Evolutionary conservation across 495 filamentous ascomycete species (phyloP), one percentile per base, ranked within the genome.

Genomic region (Elasticomyces elasticus): DNA sequence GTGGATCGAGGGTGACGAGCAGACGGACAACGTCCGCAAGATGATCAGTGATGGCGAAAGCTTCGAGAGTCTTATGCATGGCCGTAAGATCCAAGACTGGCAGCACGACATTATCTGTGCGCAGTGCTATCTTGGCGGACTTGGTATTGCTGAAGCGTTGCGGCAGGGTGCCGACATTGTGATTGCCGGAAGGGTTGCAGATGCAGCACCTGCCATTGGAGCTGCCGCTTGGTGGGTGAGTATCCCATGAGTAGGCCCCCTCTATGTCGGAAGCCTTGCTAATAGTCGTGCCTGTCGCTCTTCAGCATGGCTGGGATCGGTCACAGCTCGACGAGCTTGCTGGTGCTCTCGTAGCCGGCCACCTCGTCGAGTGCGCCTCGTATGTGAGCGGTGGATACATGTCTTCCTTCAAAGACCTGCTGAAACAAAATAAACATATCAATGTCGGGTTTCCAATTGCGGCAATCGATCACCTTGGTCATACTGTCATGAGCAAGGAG

Each of bases 211-310:
- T 1, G 56, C 59, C 19, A 67, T 67, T 43, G 64, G 62, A 17
- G 62, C 62, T 43, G 56, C 64, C 44, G 60, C 62, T 51, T 67
- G 62, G 62, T 65, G 64, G n/a, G n/a, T n/a, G n/a, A n/a, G n/a
- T n/a, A n/a, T n/a, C n/a, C n/a, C n/a, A n/a, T n/a, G n/a, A n/a
- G n/a, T n/a, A n/a, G n/a, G n/a, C n/a, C n/a, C n/a, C n/a, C n/a
- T n/a, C n/a, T n/a, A n/a, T n/a, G n/a, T n/a, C n/a, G n/a, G n/a
- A n/a, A n/a, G n/a, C n/a, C n/a, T n/a, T n/a, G n/a, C n/a, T n/a
- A n/a, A n/a, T n/a, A n/a, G n/a, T n/a, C n/a, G n/a, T n/a, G n/a
- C n/a, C n/a, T n/a, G n/a, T n/a, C n/a, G n/a, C n/a, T n/a, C n/a
- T n/a, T n/a, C n/a, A n/a, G 64, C 64, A 67, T 55, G 54, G 55